Percentiles rank a stretch among this genome's conserved stretches.
These are phyloP conservation scores for Wakefieldia striispora DNA, from an alignment of 768 basidiomycete species.

Conservation along the genomic window DNA sequence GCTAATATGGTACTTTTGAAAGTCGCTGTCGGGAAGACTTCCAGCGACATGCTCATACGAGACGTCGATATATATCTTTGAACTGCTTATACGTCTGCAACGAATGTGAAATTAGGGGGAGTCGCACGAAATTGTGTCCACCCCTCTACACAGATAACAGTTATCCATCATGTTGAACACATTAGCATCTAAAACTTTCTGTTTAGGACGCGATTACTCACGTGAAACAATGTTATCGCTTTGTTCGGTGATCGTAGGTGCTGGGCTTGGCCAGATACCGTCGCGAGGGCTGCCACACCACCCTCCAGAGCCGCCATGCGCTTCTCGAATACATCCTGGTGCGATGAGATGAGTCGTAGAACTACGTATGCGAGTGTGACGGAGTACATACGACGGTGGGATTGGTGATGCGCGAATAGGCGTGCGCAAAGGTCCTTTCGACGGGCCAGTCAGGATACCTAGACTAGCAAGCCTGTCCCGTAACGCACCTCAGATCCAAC, in stretches of 20 bases:
- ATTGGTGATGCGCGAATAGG: slow-evolving; percentile 21
- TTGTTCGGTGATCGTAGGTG: slow-evolving; percentile 53
- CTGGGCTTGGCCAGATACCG: slow-evolving; percentile 70
- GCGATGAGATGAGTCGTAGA: background rate
- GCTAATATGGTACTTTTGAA: slow-evolving; percentile 14
- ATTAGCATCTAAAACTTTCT: background rate
- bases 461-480: too few relatives aligned
- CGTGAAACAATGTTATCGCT: slow-evolving; percentile 84
- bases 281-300: slow-evolving; percentile 71
- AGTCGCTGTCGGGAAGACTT: slow-evolving; percentile 4
- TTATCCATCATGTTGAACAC: background rate
- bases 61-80: slow-evolving; percentile 7
- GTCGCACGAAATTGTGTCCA: background rate
- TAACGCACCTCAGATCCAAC: slow-evolving; percentile 21
- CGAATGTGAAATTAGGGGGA: background rate
- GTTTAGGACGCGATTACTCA: slow-evolving; percentile 44
- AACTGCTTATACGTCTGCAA: slow-evolving; percentile 20
- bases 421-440: slow-evolving; percentile 5
- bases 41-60: background rate
- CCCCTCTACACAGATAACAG: slow-evolving; percentile 21
- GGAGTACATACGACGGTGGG: slow-evolving; percentile 17
- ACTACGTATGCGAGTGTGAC: background rate
- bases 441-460: background rate
- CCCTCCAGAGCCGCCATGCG: slow-evolving; percentile 81
- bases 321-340: slow-evolving; percentile 73